A percentile compares a stretch with the other conserved stretches of the same genome.
phyloP scores from a whole-genome alignment of 2,329 filamentous ascomycete genomes.

The Capronia coronata region DNA sequence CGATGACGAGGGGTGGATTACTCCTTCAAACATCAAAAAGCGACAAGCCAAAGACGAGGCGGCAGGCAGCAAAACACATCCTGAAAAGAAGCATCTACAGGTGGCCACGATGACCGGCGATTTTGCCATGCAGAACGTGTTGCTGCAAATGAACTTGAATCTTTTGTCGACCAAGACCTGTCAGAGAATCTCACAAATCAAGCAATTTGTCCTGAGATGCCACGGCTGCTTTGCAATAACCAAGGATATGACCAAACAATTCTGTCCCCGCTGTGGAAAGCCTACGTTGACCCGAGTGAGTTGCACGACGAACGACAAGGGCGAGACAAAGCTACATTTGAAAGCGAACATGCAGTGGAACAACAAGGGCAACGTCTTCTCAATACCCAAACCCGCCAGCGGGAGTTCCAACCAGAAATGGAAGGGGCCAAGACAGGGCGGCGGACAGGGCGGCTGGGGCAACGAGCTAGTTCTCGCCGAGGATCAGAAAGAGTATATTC shows the following conservation, averaged over 20 bases:
- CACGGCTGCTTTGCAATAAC: conserved; percentile 86
- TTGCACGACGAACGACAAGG: conserved; percentile 74
- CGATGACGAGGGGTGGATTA: conserved; percentile 78
- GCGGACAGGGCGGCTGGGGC: conserved; percentile 84
- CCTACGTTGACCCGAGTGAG: conserved; percentile 76
- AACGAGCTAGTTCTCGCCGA: conserved; percentile 76
- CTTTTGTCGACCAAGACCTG: conserved; percentile 68
- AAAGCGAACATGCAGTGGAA: conserved; percentile 97
- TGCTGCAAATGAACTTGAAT: conserved; percentile 89
- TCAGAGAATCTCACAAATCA: conserved; percentile 73
- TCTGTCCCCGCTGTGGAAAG: conserved; percentile 87
- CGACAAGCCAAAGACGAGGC: conserved; percentile 64
- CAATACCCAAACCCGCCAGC: conserved; percentile 81
- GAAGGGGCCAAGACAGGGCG: conserved; percentile 50
- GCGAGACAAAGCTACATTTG: conserved; percentile 76
- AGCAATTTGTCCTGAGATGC: conserved; percentile 85
- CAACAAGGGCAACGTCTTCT: conserved; percentile 84
- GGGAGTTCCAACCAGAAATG: conserved; percentile 73
- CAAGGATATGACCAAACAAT: conserved; percentile 79
- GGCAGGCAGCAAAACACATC: conserved; percentile 43
- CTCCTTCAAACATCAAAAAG: conserved; percentile 81
- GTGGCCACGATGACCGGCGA: conserved; percentile 91
- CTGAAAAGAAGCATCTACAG: conserved; percentile 62
- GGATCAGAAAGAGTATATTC: conserved; percentile 88
- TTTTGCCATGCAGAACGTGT: conserved; percentile 96